Base-by-base conservation (phyloP, 805 yeast species). In the Pichia sporocuriosa region DNA sequence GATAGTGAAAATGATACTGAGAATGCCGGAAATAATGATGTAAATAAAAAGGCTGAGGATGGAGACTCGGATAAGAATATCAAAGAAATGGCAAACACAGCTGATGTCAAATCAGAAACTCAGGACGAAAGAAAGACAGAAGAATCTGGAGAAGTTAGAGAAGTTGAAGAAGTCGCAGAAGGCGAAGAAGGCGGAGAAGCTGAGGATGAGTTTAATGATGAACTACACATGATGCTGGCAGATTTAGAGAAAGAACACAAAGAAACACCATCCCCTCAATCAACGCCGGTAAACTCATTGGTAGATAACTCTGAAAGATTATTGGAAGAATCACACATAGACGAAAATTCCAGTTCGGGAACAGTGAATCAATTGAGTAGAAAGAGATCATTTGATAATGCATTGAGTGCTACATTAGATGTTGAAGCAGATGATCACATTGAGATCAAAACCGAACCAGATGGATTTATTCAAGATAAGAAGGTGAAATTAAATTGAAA, bases 181-280 rank as follows among this genome's bases (percentile, higher is more conserved):
- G 29, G 29, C 2, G 32, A 34, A 10, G 25, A 25, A 4, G 32
- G 13, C 11, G 43, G 25, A 16, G 38, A 22, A n/a, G 27, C 17
- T 9, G 43, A 39, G 9, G 39, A 26, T 16, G 40, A 43, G 15
- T 20, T 15, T 19, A 32, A n/a, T 15, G 35, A 32, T n/a, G 44
- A 37, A 17, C 20, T 37, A 21, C 32, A 38, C 15, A 42, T 32
- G 32, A 36, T 34, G 38, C 36, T 44, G 21, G 40, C 39, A 2
- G 38, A 42, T 30, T 21, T 42, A 11, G 45, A 42, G 16, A 32
- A 42, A 19, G 40, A 26, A 12, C 26, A 15, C 11, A 35, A 23
- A 3, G 38, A 35, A 11, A 30, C 21, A 7, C 13, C 15, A 26
- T 8, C 10, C 26, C n/a, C n/a, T n/a, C n/a, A n/a, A n/a, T n/a